Base-by-base conservation (phyloP, 2,329 filamentous ascomycete genomes). In the Pseudocercospora fijiensis region DNA sequence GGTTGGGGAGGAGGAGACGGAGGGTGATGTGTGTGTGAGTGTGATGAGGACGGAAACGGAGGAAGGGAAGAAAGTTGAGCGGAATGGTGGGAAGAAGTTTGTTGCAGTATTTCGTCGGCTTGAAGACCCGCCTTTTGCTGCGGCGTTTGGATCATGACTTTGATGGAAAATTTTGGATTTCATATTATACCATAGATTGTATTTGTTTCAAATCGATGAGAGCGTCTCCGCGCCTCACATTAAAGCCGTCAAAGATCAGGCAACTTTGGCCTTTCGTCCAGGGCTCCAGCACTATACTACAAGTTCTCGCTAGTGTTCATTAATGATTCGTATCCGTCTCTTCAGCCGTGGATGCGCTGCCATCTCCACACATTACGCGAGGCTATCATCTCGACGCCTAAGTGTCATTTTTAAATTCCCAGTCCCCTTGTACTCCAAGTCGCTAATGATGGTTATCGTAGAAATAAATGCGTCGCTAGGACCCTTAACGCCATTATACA, bases 31-130 rank as follows among this genome's bases (percentile, higher is more conserved):
- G 67, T 92, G 89, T 74, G 90, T 94, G 6, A 79, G 79, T 62
- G 82, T 90, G 60, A 96, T 95, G 91, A 84, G 80, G 73, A 85
- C 84, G 37, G 92, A 95, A 79, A 99, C 96, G 3, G 95, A 99
- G 77, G 96, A 99, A 80, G 92, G 93, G 33, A 97, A 96, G 82
- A 99, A 99, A 81, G 95, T 99, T 13, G 86, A 88, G 71, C 86
- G 95, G 75, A 96, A 98, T 78, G 87, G 90, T 47, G 95, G 95
- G 0, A 86, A 87, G 74, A 99, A 98, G 79, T 96, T 90, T 78
- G 89, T 98, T 55, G 94, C 92, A 45, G 86, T 96, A 57, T 99
- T 95, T 76, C 85, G 90, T 73, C 87, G 95, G 67, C 79, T 89
- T 66, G 88, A 90, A 74, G 89, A 96, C 80, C 92, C 92, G 7